These are phyloP conservation scores for Amaranthus tricolor DNA, from an alignment of 179 eudicot species.

Conservation along the genomic window DNA sequence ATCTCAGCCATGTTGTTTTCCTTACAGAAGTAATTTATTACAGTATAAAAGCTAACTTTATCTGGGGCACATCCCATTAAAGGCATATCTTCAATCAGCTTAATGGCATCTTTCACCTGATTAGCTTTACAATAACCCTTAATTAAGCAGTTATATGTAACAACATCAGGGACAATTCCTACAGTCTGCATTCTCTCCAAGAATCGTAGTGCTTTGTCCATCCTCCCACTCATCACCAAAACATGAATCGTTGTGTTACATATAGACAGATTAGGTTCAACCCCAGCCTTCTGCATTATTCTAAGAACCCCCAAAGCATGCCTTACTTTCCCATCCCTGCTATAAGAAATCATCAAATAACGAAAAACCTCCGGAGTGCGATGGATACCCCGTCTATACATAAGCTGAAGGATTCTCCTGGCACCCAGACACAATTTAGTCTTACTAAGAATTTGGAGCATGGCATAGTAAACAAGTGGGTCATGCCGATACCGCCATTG, in stretches of 20 bases:
- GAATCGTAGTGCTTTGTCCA: slow-evolving; percentile 69
- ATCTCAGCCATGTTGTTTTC: slow-evolving; percentile 58
- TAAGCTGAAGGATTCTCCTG: slow-evolving; percentile 60
- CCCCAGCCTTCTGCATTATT: slow-evolving; percentile 62
- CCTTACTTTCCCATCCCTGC: slow-evolving; percentile 65
- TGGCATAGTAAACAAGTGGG: slow-evolving; percentile 58
- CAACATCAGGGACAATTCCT: slow-evolving; percentile 63
- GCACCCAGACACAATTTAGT: slow-evolving; percentile 79
- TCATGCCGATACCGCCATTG: slow-evolving; percentile 85
- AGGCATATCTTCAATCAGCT: slow-evolving; percentile 62
- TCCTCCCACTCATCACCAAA: slow-evolving; percentile 53
- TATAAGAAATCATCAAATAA: slow-evolving; percentile 74
- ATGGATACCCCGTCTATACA: slow-evolving; percentile 54
- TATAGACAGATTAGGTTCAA: slow-evolving; percentile 55
- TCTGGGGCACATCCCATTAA: slow-evolving; percentile 62
- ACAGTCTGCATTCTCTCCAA: slow-evolving; percentile 60
- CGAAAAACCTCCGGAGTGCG: slow-evolving; percentile 54
- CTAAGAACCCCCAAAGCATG: slow-evolving; percentile 60
- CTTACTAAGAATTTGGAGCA: slow-evolving; percentile 73
- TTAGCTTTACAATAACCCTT: slow-evolving; percentile 69
- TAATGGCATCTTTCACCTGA: slow-evolving; percentile 51
- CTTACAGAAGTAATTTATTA: slow-evolving; percentile 62
- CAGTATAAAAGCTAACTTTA: slow-evolving; percentile 84
- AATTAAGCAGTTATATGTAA: slow-evolving; percentile 74
- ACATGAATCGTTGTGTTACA: slow-evolving; percentile 69